Base-by-base conservation (phyloP, 2,329 filamentous ascomycete species). In the Cercospora beticola region DNA sequence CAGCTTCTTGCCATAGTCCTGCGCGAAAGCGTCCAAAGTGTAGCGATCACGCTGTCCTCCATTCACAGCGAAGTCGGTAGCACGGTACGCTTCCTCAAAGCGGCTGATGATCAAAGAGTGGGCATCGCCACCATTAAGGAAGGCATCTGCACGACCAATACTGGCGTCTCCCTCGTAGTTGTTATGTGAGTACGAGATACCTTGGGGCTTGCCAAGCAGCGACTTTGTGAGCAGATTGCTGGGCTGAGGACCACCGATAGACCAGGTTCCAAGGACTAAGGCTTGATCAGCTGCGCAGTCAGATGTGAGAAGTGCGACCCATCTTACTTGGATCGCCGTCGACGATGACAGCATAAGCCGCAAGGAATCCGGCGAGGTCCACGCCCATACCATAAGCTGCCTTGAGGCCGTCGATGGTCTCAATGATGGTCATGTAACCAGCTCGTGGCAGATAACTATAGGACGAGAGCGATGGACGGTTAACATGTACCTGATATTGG, bases 151-250 rank as follows among this genome's bases (percentile, higher is more conserved):
- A 30, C 78, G 72, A 16, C 73, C 74, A 12, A 78, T 77, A 8
- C 71, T 72, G 23, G 63, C 73, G 64, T 80, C 78, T 8, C 70
- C 69, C 67, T 80, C 78, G 61, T 79, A 80, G 54, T 76, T 76
- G 70, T 78, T 78, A 71, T 80, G 78, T 9, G 73, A 73, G 59
- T 71, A 72, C 5, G 62, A 46, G 67, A 74, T 68, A 61, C 69
- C 77, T 71, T 68, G 72, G 63, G 61, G 64, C 43, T 52, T 52
- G 33, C 67, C 67, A 4, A 69, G 67, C 9, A 67, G 54, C 16
- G 70, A 64, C 69, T 63, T 61, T 4, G 68, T 60, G 23, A 67
- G 57, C 21, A 60, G 16, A 28, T 64, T 69, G 31, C 23, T 60
- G 57, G 40, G 69, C 31, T 43, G 65, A 9, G 72, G 70, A 9